phyloP scores from a whole-genome alignment of 768 basidiomycete species.

The Rhodocollybia butyracea region DNA sequence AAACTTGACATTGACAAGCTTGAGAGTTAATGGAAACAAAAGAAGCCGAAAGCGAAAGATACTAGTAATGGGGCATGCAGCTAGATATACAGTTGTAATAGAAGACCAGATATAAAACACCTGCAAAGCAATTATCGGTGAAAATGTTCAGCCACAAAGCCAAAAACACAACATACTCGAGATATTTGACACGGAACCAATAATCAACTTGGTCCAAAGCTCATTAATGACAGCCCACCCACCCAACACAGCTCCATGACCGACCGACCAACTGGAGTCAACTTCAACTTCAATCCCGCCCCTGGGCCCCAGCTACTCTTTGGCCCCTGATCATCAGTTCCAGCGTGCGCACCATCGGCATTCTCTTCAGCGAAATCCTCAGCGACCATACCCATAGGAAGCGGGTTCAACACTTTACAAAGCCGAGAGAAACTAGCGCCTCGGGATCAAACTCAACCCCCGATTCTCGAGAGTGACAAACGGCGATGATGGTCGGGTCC shows the following conservation, averaged over 20 bases:
- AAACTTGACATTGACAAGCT: too few species aligned
- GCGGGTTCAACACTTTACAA: conserved; percentile 28
- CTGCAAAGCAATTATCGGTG: neutral
- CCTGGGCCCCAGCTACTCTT: neutral
- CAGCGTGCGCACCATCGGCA: neutral
- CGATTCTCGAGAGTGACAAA: conserved; percentile 56
- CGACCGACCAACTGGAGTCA: conserved; percentile 51
- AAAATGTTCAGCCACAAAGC: neutral
- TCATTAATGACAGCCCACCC: conserved; percentile 49
- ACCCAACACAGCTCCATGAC: conserved; percentile 57
- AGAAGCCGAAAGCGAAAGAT: neutral
- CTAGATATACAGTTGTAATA: too few species aligned
- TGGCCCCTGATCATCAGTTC: neutral
- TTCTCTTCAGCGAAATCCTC: conserved; percentile 34
- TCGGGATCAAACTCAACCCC: conserved; percentile 82
- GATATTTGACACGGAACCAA: conserved; percentile 17
- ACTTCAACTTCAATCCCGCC: conserved; percentile 20
- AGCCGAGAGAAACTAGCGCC: conserved; percentile 72
- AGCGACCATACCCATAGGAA: conserved; percentile 22
- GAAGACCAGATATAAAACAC: neutral
- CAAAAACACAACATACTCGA: too few species aligned
- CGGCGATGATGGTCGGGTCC: conserved; percentile 51
- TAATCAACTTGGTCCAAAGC: conserved; percentile 40
- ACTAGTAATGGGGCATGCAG: too few species aligned
- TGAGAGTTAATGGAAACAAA: too few species aligned